Percentiles rank a stretch among this genome's conserved stretches.
Conservation (phyloP, 1,139 yeast genomes). For the Geotrichum reessii region DNA sequence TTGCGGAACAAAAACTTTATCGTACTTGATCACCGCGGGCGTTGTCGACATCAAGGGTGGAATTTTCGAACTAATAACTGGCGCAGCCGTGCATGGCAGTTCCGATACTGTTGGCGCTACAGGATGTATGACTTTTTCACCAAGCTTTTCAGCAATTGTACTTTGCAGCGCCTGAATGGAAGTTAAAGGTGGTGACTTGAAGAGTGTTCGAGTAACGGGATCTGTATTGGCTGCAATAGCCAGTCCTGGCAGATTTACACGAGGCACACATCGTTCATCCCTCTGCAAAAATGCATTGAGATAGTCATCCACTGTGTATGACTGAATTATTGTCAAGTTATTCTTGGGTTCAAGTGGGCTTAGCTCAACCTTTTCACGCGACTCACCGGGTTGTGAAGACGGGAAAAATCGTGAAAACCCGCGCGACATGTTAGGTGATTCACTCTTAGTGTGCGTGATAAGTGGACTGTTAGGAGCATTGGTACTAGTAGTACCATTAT, state of each 20-base stretch:
- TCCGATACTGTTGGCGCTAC: background rate
- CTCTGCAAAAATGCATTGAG: background rate
- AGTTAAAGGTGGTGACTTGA: slow-evolving; percentile 13
- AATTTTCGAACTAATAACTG: slow-evolving; percentile 1
- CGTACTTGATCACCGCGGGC: slow-evolving; percentile 4
- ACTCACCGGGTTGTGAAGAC: background rate
- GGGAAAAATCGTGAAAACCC: slow-evolving; percentile 14
- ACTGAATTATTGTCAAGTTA: background rate
- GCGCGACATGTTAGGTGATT: background rate
- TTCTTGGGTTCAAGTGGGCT: background rate
- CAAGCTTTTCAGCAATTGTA: slow-evolving; percentile 20
- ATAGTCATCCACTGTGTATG: background rate
- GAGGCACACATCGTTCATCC: background rate
- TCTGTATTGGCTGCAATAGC: background rate
- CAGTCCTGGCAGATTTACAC: background rate
- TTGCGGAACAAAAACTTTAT: slow-evolving; percentile 5
- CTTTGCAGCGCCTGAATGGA: slow-evolving; percentile 19
- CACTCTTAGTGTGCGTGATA: background rate
- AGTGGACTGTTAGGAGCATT: background rate
- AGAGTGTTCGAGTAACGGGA: background rate
- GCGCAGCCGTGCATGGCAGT: background rate
- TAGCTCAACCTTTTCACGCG: background rate
- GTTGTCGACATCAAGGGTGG: slow-evolving; percentile 4
- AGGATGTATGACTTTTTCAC: background rate
- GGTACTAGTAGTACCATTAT: background rate